phyloP scores from a whole-genome alignment of 768 basidiomycete species.

The Tylopilus cervinicoccineus region DNA sequence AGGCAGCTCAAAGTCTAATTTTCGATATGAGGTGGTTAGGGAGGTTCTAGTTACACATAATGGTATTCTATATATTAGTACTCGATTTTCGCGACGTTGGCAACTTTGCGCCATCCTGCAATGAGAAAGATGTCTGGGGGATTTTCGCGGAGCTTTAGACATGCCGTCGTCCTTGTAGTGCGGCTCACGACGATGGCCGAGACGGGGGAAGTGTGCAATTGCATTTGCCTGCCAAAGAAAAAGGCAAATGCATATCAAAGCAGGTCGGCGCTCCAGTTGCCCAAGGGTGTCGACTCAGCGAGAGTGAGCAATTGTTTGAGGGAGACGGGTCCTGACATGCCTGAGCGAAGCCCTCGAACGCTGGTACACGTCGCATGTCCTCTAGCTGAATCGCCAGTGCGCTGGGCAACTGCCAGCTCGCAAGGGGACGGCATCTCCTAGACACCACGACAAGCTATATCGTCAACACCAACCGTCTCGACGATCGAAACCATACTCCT shows the following conservation, averaged over 20 bases:
- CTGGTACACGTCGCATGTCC: slow-evolving; percentile 43
- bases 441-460: background rate
- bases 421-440: slow-evolving; percentile 55
- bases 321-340: slow-evolving; percentile 30
- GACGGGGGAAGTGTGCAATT: slow-evolving; percentile 9
- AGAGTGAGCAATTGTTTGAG: slow-evolving; percentile 32
- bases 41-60: too few species aligned
- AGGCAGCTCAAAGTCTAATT: too few species aligned
- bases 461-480: background rate
- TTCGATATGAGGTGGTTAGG: too few species aligned
- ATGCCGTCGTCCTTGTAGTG: slow-evolving; percentile 54
- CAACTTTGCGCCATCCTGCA: too few species aligned
- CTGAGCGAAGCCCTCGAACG: slow-evolving; percentile 41
- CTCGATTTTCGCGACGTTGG: too few species aligned
- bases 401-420: slow-evolving; percentile 42
- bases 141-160: slow-evolving; percentile 35
- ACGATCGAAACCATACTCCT: too few species aligned
- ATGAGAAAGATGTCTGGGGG: slow-evolving; percentile 43
- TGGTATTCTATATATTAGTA: too few species aligned
- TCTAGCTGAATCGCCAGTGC: slow-evolving; percentile 45
- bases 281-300: too few species aligned
- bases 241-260: background rate
- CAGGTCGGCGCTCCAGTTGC: background rate
- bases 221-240: slow-evolving; percentile 23
- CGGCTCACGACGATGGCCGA: slow-evolving; percentile 53